Base-by-base conservation (phyloP, 257 asterid genomes). In the Buddleja alternifolia region DNA sequence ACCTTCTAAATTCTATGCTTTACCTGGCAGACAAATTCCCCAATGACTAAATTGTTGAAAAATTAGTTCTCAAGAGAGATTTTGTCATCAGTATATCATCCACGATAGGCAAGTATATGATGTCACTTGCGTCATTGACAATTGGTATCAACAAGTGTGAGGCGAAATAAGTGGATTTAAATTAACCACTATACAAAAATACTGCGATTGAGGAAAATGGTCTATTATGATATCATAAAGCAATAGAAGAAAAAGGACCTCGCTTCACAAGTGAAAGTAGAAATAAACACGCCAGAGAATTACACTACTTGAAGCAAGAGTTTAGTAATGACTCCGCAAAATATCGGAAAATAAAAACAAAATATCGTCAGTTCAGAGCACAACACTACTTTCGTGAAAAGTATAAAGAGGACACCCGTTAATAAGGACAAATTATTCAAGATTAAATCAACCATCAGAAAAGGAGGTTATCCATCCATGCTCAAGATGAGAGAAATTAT, bases 401-500 rank as follows among this genome's bases (percentile, higher is more conserved):
- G 41, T 42, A 60, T 10, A 21, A 10, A 47, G 8, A 42, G 16
- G 54, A 45, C 37, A 56, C 17, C 32, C 63, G 11, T 37, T 17
- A 61, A 25, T 67, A 21, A 25, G 59, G 50, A 44, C 1, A 50
- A 19, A 6, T 51, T 24, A 50, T 42, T 52, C 56, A 23, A 48
- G 39, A 61, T 19, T 12, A 46, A 65, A 71, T 16, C 21, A 53
- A 23, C 57, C 16, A 63, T 72, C 29, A 54, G 44, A 55, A 64
- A 7, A 34, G 63, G 32, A 40, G 32, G 8, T 12, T 66, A 11
- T 48, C 19, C 48, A 45, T 14, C 39, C 51, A 40, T 60, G 61
- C 50, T 12, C 48, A 20, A 21, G 12, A 32, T 36, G 73, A 59
- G 32, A 59, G 10, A 67, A 19, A 47, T 34, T 8, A 41, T 32